A percentile compares a stretch with the other conserved stretches of the same genome.
These are phyloP conservation scores for Aspergillus sclerotioniger DNA, from an alignment of 495 filamentous ascomycete species.

Conservation along the genomic window DNA sequence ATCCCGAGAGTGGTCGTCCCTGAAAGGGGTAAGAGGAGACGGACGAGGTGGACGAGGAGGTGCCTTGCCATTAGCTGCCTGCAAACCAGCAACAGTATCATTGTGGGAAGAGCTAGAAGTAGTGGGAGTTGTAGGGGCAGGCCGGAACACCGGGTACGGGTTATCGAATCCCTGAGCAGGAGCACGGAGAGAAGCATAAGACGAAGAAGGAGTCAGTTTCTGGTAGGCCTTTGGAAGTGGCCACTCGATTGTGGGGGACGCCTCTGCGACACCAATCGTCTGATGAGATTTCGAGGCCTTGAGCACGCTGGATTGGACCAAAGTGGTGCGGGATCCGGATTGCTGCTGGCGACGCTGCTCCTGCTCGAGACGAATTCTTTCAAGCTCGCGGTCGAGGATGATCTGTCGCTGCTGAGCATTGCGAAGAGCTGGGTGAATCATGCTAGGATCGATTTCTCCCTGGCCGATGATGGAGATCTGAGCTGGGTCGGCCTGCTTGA, in stretches of 20 bases:
- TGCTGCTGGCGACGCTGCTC: not conserved
- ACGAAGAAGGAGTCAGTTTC: not conserved
- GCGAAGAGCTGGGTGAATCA: slow-evolving; percentile 24
- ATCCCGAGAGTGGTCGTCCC: no score
- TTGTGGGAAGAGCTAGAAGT: no score
- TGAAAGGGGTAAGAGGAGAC: no score
- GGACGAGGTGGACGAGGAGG: no score
- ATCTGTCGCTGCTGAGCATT: slow-evolving; percentile 15
- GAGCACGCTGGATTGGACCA: not conserved
- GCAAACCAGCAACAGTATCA: no score
- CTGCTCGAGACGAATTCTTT: not conserved
- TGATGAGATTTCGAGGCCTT: not conserved
- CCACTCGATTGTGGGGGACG: no score
- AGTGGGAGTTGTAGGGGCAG: not conserved
- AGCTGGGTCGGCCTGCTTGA: slow-evolving; percentile 8
- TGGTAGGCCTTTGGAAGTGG: not conserved
- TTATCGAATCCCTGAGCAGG: not conserved
- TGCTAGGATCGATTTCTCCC: slow-evolving; percentile 16
- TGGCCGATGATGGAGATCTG: slow-evolving; percentile 2
- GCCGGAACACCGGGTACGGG: not conserved
- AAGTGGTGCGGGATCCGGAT: not conserved
- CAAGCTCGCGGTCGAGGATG: slow-evolving; percentile 20
- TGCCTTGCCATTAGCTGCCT: no score
- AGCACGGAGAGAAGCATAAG: not conserved
- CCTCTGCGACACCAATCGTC: not conserved